A percentile compares a stretch with the other conserved stretches of the same genome.
Conservation (phyloP, 495 filamentous ascomycete species). For the Penicillium canescens region DNA sequence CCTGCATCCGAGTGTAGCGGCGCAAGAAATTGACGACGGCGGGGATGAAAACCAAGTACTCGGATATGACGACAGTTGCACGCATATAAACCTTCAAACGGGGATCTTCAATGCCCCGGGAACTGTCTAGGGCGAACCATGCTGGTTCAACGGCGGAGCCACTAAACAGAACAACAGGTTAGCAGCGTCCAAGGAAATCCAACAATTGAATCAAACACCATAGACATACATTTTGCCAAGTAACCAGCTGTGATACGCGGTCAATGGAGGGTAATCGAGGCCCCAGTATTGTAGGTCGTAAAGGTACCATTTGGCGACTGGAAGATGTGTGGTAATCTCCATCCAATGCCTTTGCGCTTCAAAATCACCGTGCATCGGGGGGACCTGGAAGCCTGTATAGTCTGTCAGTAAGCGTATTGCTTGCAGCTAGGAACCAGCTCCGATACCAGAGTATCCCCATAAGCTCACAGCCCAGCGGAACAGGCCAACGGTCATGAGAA, state of each 20-base stretch:
- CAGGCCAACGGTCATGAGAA: slow-evolving; percentile 86
- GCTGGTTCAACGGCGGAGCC: slow-evolving; percentile 73
- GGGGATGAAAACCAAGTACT: slow-evolving; percentile 87
- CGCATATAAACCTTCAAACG: slow-evolving; percentile 93
- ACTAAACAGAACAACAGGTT: slow-evolving; percentile 29
- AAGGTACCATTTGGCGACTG: slow-evolving; percentile 94
- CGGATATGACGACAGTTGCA: slow-evolving; percentile 82
- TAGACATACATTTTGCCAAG: slow-evolving; percentile 72
- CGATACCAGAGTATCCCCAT: slow-evolving; percentile 89
- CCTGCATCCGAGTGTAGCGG: slow-evolving; percentile 68
- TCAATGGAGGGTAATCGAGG: slow-evolving; percentile 94
- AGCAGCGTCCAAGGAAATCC: slow-evolving; percentile 10
- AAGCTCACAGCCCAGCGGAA: slow-evolving; percentile 90
- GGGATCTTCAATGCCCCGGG: slow-evolving; percentile 76
- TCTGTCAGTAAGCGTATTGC: slow-evolving; percentile 15
- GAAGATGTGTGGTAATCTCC: slow-evolving; percentile 88
- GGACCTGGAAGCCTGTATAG: slow-evolving; percentile 67
- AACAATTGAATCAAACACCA: neutral
- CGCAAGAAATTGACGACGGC: slow-evolving; percentile 82
- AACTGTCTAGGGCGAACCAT: slow-evolving; percentile 88
- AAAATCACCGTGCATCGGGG: slow-evolving; percentile 95
- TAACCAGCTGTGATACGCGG: slow-evolving; percentile 96
- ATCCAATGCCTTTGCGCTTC: slow-evolving; percentile 99
- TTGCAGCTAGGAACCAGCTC: neutral
- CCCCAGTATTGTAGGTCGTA: slow-evolving; percentile 98